These are phyloP conservation scores for Hymenotorrendiella dingleyae DNA, from an alignment of 2,329 filamentous ascomycete genomes.

Conservation along the genomic window DNA sequence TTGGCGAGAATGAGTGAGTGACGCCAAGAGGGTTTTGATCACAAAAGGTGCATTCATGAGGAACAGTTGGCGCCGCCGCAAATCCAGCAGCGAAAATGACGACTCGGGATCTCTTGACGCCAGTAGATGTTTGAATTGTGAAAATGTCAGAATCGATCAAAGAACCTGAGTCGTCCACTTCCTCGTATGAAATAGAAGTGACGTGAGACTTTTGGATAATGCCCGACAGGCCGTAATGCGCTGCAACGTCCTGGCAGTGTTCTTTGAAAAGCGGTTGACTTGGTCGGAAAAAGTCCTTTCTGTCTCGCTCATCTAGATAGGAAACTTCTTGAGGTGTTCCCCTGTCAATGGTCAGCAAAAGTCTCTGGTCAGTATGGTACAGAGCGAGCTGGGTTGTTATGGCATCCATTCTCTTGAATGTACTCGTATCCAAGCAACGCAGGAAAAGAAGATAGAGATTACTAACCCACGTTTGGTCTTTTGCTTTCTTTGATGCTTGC, in stretches of 20 bases:
- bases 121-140: slow-evolving; percentile 52
- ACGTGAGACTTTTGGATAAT: slow-evolving; percentile 50
- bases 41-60: slow-evolving; percentile 35
- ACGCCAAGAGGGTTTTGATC: slow-evolving; percentile 17
- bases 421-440: slow-evolving; percentile 1
- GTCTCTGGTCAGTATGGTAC: too few species aligned
- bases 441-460: slow-evolving; percentile 8
- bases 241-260: slow-evolving; percentile 52
- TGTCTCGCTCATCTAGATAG: slow-evolving; percentile 55
- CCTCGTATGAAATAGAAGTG: slow-evolving; percentile 19
- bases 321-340: slow-evolving; percentile 30
- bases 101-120: slow-evolving; percentile 49
- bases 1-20: slow-evolving; percentile 14
- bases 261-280: slow-evolving; percentile 55
- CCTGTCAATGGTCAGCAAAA: too few species aligned
- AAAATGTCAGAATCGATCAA: slow-evolving; percentile 49
- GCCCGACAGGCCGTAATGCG: slow-evolving; percentile 52
- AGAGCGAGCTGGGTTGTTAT: too few species aligned
- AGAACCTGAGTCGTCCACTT: slow-evolving; percentile 3
- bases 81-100: slow-evolving; percentile 69
- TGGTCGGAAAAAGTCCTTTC: slow-evolving; percentile 64
- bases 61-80: slow-evolving; percentile 48
- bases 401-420: too few species aligned
- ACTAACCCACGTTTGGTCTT: slow-evolving; percentile 39
- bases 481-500: slow-evolving; percentile 73